Conservation (phyloP, 345 rosid species). For the Nephelium lappaceum region DNA sequence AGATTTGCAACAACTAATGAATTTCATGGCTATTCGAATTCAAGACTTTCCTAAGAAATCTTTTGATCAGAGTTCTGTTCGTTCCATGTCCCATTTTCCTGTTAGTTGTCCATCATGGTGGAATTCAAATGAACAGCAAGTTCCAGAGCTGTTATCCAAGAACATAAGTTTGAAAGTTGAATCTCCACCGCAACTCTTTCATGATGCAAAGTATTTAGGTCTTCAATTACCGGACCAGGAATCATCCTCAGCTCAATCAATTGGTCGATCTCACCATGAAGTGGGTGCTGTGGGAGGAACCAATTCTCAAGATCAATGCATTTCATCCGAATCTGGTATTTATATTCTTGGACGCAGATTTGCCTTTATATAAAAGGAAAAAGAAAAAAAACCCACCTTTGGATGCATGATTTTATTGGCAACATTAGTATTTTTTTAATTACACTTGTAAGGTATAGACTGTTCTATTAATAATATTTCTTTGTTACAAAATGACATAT, state of each 20-base stretch:
- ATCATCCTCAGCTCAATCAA: constrained; percentile 40
- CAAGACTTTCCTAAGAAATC: constrained; percentile 38
- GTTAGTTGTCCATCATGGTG: constrained; percentile 39
- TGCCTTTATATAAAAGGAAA: not conserved
- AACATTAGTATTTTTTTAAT: not conserved
- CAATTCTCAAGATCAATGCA: constrained; percentile 44
- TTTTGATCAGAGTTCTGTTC: constrained; percentile 20
- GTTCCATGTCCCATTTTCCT: constrained; percentile 25
- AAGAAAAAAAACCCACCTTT: not conserved
- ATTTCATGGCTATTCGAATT: constrained; percentile 38
- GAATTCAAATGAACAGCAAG: constrained; percentile 37
- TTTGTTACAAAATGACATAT: not conserved
- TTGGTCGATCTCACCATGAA: constrained; percentile 40
- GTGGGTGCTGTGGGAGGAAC: constrained; percentile 31
- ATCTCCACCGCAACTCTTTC: constrained; percentile 28
- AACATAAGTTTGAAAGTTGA: constrained; percentile 27
- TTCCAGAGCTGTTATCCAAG: constrained; percentile 23
- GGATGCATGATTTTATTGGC: constrained; percentile 4
- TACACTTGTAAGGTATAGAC: not conserved
- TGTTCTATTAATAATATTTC: not conserved
- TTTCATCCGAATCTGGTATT: constrained; percentile 47
- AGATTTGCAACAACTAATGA: constrained; percentile 2
- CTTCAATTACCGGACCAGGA: constrained; percentile 42
- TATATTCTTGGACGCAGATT: not conserved
- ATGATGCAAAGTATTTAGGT: constrained; percentile 36